Evolutionary conservation across 23 red algal genomes (phyloP).

Genomic region (Agarophyton chilense): DNA sequence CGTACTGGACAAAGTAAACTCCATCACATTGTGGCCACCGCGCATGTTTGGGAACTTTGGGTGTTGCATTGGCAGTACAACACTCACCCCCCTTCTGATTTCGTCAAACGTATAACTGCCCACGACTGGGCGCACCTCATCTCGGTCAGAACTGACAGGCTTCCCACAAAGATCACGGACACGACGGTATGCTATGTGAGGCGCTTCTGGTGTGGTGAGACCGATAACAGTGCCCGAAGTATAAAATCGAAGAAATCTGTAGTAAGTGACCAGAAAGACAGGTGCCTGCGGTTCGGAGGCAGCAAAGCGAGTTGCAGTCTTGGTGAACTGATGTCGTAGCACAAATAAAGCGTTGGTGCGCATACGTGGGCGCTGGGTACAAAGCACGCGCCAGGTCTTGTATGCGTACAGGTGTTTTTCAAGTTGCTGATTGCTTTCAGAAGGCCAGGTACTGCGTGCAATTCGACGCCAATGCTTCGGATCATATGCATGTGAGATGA

Average conservation of each 20-base stretch:
- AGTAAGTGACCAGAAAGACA: slow-evolving; percentile 57
- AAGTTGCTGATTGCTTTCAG: background rate
- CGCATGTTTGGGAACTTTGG: slow-evolving; percentile 58
- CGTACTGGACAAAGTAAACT: slow-evolving; percentile 23
- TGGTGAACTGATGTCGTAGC: slow-evolving; percentile 53
- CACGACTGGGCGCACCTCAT: slow-evolving; percentile 25
- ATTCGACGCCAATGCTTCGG: slow-evolving; percentile 56
- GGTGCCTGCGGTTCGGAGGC: slow-evolving; percentile 35
- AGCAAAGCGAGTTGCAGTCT: slow-evolving; percentile 18
- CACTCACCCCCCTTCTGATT: background rate
- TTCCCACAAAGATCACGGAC: slow-evolving; percentile 27
- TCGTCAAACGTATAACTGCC: slow-evolving; percentile 49
- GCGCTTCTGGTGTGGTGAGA: slow-evolving; percentile 55
- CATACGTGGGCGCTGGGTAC: slow-evolving; percentile 43
- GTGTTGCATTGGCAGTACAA: slow-evolving; percentile 33
- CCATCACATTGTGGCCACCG: slow-evolving; percentile 19
- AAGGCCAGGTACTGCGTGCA: slow-evolving; percentile 32
- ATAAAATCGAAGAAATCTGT: slow-evolving; percentile 60
- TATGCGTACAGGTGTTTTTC: slow-evolving; percentile 26
- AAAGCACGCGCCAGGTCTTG: slow-evolving; percentile 55
- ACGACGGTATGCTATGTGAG: slow-evolving; percentile 25
- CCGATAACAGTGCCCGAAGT: slow-evolving; percentile 43
- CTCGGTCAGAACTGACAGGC: background rate
- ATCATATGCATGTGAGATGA: slow-evolving; percentile 35
- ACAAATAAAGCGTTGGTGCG: slow-evolving; percentile 61